Conservation (phyloP, 306 rosid species). For the Quercus robur region DNA sequence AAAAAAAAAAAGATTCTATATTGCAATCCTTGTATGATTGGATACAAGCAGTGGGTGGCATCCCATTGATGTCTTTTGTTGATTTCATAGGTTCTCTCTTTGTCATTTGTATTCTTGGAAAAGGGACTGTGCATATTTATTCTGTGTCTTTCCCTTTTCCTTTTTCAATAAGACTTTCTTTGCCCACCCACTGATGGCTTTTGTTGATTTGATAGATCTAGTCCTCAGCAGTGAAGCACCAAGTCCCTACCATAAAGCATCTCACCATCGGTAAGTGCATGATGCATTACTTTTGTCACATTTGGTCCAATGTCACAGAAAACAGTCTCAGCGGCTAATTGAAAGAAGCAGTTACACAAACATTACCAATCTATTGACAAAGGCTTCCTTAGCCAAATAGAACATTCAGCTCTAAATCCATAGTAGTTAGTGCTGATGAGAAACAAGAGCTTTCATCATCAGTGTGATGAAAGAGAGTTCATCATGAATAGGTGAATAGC, state of each 20-base stretch:
- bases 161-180: too few species aligned
- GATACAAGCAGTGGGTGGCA: too few species aligned
- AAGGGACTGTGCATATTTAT: too few species aligned
- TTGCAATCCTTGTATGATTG: too few species aligned
- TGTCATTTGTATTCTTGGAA: too few species aligned
- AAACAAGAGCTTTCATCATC: neutral
- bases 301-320: neutral
- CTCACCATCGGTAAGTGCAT: neutral
- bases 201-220: neutral
- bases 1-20: too few species aligned
- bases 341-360: neutral
- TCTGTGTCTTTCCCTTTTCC: too few species aligned
- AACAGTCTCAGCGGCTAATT: neutral
- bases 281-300: neutral
- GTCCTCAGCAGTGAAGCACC: neutral
- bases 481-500: neutral
- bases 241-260: neutral
- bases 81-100: too few species aligned
- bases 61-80: too few species aligned
- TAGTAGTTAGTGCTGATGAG: neutral
- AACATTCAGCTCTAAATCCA: neutral
- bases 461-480: neutral
- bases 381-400: neutral
- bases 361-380: neutral
- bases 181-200: too few species aligned